phyloP scores from a whole-genome alignment of 495 filamentous ascomycete genomes.

The Neurospora terricola region DNA sequence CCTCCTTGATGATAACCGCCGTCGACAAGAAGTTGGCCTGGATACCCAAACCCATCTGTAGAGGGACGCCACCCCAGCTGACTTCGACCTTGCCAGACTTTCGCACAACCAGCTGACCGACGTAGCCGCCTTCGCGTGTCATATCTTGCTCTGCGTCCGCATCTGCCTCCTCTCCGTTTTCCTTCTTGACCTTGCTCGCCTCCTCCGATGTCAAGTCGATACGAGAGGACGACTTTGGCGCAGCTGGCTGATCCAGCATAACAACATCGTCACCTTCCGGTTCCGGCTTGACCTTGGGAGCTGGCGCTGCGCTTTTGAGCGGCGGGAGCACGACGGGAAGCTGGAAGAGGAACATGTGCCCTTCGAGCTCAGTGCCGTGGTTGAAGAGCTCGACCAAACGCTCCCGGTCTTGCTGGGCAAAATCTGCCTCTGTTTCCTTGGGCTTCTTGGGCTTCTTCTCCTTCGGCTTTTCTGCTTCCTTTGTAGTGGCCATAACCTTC shows the following conservation, averaged over 20 bases:
- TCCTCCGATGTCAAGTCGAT: slow-evolving; percentile 29
- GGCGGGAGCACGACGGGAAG: slow-evolving; percentile 52
- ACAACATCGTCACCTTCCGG: slow-evolving; percentile 16
- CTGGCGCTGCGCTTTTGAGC: slow-evolving; percentile 20
- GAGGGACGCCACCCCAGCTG: slow-evolving; percentile 47
- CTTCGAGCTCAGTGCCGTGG: slow-evolving; percentile 24
- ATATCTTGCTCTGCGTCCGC: slow-evolving; percentile 1
- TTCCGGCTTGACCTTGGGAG: slow-evolving; percentile 19
- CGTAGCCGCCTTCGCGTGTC: slow-evolving; percentile 32
- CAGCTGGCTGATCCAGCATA: slow-evolving; percentile 13
- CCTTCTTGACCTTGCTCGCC: slow-evolving; percentile 11
- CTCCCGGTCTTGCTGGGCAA: slow-evolving; percentile 20
- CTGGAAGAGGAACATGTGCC: slow-evolving; percentile 54
- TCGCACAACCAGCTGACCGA: slow-evolving; percentile 50
- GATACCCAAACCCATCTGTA: slow-evolving; percentile 35
- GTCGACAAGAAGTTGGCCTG: slow-evolving; percentile 35
- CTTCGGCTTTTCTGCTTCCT: slow-evolving; percentile 17
- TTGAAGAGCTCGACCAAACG: slow-evolving; percentile 24
- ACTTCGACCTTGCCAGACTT: slow-evolving; percentile 50
- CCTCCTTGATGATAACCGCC: slow-evolving; percentile 35
- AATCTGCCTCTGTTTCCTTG: slow-evolving; percentile 28
- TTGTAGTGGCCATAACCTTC: slow-evolving; percentile 5
- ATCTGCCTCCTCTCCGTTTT: slow-evolving; percentile 13
- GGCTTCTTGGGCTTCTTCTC: slow-evolving; percentile 15
- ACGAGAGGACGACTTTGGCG: slow-evolving; percentile 9